Base-by-base conservation (phyloP, 2,329 filamentous ascomycete genomes). In the Fonsecaea nubica region DNA sequence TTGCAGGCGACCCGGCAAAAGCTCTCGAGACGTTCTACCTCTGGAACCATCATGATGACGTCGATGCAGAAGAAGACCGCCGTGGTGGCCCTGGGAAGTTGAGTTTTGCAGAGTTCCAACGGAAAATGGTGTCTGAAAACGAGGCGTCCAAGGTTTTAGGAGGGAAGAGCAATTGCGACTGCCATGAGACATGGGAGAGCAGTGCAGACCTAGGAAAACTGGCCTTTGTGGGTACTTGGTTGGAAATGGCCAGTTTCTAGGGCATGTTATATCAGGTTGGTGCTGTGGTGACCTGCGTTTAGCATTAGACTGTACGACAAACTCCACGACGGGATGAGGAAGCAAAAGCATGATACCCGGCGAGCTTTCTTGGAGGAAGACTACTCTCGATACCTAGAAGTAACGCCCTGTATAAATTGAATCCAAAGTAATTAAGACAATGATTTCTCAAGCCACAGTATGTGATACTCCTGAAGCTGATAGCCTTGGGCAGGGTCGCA, bases 151-250 rank as follows among this genome's bases (percentile, higher is more conserved):
- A 65, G 10, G 60, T 57, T 18, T 25, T 59, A n/a, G 62, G 65
- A 15, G 32, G 12, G 5, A 64, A 66, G 45, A 45, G 55, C 8
- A 52, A 58, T 48, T 57, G n/a, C 15, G 57, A 52, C 6, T 54
- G 42, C 32, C 57, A 52, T 7, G 50, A 69, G 21, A 56, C 42
- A 15, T 72, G 71, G 71, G 69, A 70, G 59, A 69, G 66, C 42
- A 72, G 68, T 55, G 62, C 65, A 18, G 72, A 72, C 50, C 61
- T 73, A 48, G 72, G 72, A 12, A 69, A 53, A 50, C 58, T 73
- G 64, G 68, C 67, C 72, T 94, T 97, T 77, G 83, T 97, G 55
- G 92, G 92, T 66, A 92, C 88, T 73, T 98, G 94, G 94, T 92
- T 97, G 77, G 93, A 97, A 70, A 84, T 87, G 84, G 86, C 86